Base-by-base conservation (phyloP, 345 rosid species). In the Eucalyptus shirleyi region DNA sequence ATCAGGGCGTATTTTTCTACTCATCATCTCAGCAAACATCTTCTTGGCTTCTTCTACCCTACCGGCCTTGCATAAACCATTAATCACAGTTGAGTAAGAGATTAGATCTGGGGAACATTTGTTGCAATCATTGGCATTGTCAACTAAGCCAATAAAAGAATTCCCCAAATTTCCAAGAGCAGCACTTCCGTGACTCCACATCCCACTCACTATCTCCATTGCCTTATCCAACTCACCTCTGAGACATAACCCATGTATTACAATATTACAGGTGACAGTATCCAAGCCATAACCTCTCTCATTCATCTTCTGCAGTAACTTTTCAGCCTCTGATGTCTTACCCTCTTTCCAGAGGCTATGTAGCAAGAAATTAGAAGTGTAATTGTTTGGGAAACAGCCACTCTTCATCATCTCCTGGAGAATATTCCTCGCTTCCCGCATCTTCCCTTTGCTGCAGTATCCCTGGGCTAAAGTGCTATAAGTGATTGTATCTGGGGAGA, bases 101-200 rank as follows among this genome's bases (percentile, higher is more conserved):
- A 96, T 92, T 88, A 95, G 91, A 92, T 98, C 95, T 53, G 99
- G 99, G 89, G 89, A 87, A 90, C 99, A 98, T 92, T 93, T 96
- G 89, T 92, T 97, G 91, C 92, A 90, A 32, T 89, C 89, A 91
- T 91, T 90, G 92, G 92, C 92, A 82, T 93, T 95, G 92, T 97
- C 97, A 88, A 95, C 97, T 62, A 96, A 94, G 91, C 95, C 94
- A 50, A 96, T 91, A 92, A 92, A 95, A 53, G 97, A 95, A 92
- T 95, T 96, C 49, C 99, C 98, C 90, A 97, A 86, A 90, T 93
- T 95, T 87, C 96, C 98, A 90, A 98, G 96, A 93, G 98, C 99
- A 90, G 98, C 98, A 92, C 96, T 95, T 93, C 99, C 99, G 88
- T 95, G 95, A 60, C 90, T 94, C 94, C 98, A 96, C 99, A 98